Evolutionary conservation across 768 basidiomycete genomes (phyloP), one percentile per base, ranked within the genome.

Genomic region (Coprinopsis strossmayeri): DNA sequence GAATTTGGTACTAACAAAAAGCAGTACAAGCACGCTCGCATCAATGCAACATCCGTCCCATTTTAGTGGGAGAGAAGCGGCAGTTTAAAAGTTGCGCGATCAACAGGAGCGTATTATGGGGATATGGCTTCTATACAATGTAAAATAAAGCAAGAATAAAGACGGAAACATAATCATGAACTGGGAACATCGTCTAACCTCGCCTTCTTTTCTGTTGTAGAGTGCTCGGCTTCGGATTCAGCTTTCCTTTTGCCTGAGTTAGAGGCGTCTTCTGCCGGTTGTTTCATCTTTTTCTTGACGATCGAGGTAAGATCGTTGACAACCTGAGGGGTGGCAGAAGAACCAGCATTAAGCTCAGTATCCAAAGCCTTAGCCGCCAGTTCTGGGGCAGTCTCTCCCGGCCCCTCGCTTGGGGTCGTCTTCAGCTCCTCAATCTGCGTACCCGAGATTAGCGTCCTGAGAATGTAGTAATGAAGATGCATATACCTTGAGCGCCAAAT

Each of bases 391-490:
- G 81, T 80, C 27, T 67, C 65, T 20, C 60, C 64, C 1, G 71
- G 59, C 5, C 70, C 60, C 13, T 89, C 78, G 42, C 78, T 80
- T 0, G 92, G 92, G 3, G 82, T 74, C 3, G 82, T 80, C 66
- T 90, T 94, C 26, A 96, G 72, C 57, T 97, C 94, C 45, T 96
- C 94, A 15, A 97, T 83, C 91, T 93, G n/a, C 39, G 20, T 9
- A 38, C 37, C 37, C 21, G 17, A 26, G 23, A 23, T 11, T 11
- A 45, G n/a, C 28, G 32, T 21, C 10, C 15, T 13, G 28, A 5
- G 25, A 10, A 18, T 27, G 38, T 26, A 4, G 23, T 3, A 3
- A 24, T 12, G 18, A 28, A 13, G 4, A 12, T 34, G 1, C 34
- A 24, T 64, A 26, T 32, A 83, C 91, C 82, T 96, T 97, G 42